Conservation (phyloP, 176 grass and related monocot species). For the Tillandsia leiboldiana region DNA sequence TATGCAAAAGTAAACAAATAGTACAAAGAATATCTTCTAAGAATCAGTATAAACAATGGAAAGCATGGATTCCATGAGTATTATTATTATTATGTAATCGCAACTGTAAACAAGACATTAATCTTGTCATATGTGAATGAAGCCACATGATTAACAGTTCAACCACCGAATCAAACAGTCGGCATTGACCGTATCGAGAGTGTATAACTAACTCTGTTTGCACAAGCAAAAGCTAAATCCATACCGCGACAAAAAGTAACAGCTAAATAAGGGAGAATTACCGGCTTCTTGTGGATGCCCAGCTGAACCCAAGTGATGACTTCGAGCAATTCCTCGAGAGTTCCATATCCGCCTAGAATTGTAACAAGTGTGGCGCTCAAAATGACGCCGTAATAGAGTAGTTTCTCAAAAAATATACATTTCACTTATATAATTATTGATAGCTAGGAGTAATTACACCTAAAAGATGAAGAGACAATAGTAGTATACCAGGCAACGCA, state of each 20-base stretch:
- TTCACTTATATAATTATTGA: neutral
- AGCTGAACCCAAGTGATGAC: constrained; percentile 90
- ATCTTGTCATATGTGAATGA: too few species aligned
- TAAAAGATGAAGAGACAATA: neutral
- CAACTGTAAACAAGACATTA: too few species aligned
- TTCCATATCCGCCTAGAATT: constrained; percentile 70
- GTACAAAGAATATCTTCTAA: constrained; percentile 21
- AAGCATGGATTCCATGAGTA: constrained; percentile 30
- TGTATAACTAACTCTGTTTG: constrained; percentile 8
- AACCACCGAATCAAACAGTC: too few species aligned
- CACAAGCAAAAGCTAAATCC: neutral
- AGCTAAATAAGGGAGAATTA: constrained; percentile 7
- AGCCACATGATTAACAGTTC: too few species aligned
- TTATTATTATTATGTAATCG: constrained; percentile 4
- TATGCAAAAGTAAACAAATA: constrained; percentile 30
- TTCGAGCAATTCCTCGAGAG: constrained; percentile 81
- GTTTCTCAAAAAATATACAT: too few species aligned
- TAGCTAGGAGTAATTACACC: neutral
- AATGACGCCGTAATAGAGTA: neutral
- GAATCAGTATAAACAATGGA: constrained; percentile 31
- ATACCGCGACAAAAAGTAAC: constrained; percentile 11
- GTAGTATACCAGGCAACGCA: constrained; percentile 63
- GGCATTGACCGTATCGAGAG: neutral
- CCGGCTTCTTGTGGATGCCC: constrained; percentile 94
- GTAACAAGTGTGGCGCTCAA: neutral